Evolutionary conservation across 176 grass and related monocot species (phyloP), one percentile per base, ranked within the genome.

Genomic region (Alopecurus myosuroides): DNA sequence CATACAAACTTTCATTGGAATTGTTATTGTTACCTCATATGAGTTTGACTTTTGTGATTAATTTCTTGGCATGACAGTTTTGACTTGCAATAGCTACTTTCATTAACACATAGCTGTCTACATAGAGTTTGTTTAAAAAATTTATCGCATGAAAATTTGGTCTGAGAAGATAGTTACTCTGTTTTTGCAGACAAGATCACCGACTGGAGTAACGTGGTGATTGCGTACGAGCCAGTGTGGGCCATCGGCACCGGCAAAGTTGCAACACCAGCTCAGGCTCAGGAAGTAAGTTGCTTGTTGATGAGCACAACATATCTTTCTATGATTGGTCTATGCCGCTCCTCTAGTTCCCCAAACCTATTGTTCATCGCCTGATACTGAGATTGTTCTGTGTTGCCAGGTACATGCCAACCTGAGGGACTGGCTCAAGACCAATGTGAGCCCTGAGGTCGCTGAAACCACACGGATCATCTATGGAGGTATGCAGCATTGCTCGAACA

Each of bases 211-310:
- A 96, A 92, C 18, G 93, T 99, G 37, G 97, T 99, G 26, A 4
- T 99, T 33, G 97, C 97, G 35, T 99, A 99, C 13, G 97, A 99
- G 44, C 97, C 97, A 78, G 97, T 99, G 60, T 99, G 97, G 97
- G 97, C 97, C 31, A 99, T 99, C 84, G 97, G 97, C 79, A 99
- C 97, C 2, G 97, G 97, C 28, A 99, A 99, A 82, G 97, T 99
- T 79, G 97, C 97, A 33, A 69, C 86, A 58, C 97, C 97, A 35
- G 94, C 82, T 62, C 97, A 98, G 88, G 97, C 97, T 37, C 97
- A 99, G 72, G 97, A 99, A 85, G 97, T 99, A 96, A 92, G 87
- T 83, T n/a, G 7, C 26, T 19, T 91, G 12, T 18, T 49, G 14
- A 69, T 19, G 3, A 66, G 11, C 29, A 22, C 7, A 76, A n/a